Percentiles rank a stretch among this genome's conserved stretches.
Conservation (phyloP, 1,139 yeast species). For the Taphrina pruni region DNA sequence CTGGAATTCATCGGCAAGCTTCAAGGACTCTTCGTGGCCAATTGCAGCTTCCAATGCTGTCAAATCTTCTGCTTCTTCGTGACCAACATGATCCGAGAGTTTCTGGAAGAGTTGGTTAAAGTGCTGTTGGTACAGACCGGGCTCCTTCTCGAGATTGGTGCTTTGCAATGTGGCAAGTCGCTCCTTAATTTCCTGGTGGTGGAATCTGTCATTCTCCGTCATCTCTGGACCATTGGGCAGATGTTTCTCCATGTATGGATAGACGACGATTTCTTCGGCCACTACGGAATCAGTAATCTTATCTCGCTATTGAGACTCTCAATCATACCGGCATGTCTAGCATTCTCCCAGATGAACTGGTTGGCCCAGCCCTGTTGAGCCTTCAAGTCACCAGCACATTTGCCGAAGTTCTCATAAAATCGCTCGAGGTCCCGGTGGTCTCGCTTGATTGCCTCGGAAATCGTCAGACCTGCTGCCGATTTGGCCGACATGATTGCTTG, state of each 20-base stretch:
- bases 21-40: conserved; percentile 24
- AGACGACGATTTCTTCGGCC: conserved; percentile 30
- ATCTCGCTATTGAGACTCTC: too few species aligned
- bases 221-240: conserved; percentile 27
- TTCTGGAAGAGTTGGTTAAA: conserved; percentile 24
- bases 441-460: conserved; percentile 33
- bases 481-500: conserved; percentile 21
- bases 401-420: conserved; percentile 21
- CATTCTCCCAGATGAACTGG: conserved; percentile 30
- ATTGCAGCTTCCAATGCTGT: conserved; percentile 23
- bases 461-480: conserved; percentile 33
- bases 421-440: conserved; percentile 29
- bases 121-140: conserved; percentile 28
- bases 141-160: conserved; percentile 20
- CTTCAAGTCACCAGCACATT: conserved; percentile 15
- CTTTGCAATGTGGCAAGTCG: conserved; percentile 17
- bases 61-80: conserved; percentile 30
- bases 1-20: conserved; percentile 23
- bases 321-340: conserved; percentile 27
- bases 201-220: conserved; percentile 32
- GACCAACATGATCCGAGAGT: conserved; percentile 25
- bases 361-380: conserved; percentile 31
- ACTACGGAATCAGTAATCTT: background rate
- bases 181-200: conserved; percentile 29
- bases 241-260: conserved; percentile 30